A percentile compares a stretch with the other conserved stretches of the same genome.
Evolutionary conservation across 495 filamentous ascomycete genomes (phyloP).

Genomic region (Tuber calosporum): DNA sequence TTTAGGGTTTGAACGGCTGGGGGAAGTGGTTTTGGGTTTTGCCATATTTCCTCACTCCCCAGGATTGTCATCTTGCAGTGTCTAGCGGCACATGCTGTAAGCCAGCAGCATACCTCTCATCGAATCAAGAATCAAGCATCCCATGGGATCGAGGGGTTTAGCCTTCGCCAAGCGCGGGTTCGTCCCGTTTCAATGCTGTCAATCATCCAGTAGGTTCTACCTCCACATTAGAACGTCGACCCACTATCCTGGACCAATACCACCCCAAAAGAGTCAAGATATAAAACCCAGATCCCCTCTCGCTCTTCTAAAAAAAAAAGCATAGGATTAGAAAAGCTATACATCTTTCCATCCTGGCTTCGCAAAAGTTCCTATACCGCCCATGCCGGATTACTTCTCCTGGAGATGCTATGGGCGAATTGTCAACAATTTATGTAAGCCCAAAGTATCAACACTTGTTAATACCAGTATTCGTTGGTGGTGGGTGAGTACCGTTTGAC

Average conservation of each 20-base stretch:
- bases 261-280: neutral
- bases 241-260: neutral
- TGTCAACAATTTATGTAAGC: neutral
- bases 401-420: neutral
- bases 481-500: too few relatives aligned
- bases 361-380: neutral
- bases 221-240: neutral
- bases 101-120: neutral
- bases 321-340: too few relatives aligned
- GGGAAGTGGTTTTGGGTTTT: neutral
- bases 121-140: neutral
- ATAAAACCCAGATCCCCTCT: neutral
- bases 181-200: neutral
- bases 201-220: neutral
- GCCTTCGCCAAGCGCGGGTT: neutral
- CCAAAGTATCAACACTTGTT: neutral
- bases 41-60: neutral
- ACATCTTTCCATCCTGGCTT: neutral
- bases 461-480: neutral
- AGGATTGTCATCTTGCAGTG: neutral
- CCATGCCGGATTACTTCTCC: neutral
- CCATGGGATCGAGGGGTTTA: neutral
- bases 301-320: too few relatives aligned
- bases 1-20: neutral
- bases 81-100: neutral